Conservation (phyloP, 257 asterid genomes). For the Nyctanthes arbortristis region DNA sequence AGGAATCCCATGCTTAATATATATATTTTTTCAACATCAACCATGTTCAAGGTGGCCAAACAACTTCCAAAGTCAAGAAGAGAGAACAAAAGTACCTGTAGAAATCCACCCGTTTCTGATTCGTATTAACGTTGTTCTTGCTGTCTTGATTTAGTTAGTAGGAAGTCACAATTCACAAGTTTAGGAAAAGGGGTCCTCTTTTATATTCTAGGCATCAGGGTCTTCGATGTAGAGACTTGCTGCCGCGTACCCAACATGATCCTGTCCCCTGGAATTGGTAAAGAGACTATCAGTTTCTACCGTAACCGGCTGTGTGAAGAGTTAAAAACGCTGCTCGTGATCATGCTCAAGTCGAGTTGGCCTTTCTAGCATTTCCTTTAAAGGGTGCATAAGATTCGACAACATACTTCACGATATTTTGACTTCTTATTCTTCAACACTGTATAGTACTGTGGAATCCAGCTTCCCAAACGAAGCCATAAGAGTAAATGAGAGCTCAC, state of each 20-base stretch:
- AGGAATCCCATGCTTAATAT: not conserved
- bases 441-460: not conserved
- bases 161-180: slow-evolving; percentile 5
- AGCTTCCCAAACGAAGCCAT: not conserved
- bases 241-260: slow-evolving; percentile 65
- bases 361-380: not conserved
- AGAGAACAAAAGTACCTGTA: slow-evolving; percentile 29
- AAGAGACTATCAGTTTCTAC: slow-evolving; percentile 15
- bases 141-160: slow-evolving; percentile 21
- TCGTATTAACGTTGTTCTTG: slow-evolving; percentile 12
- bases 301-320: not conserved
- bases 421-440: too few species aligned
- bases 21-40: not conserved
- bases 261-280: slow-evolving; percentile 45
- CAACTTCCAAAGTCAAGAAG: not conserved
- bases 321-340: not conserved
- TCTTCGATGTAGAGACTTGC: slow-evolving; percentile 46
- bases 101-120: slow-evolving; percentile 20
- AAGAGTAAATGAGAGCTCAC: slow-evolving; percentile 40
- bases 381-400: too few species aligned
- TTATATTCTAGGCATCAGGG: slow-evolving; percentile 31
- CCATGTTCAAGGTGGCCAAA: not conserved
- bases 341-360: not conserved
- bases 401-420: not conserved
- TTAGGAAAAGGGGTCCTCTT: slow-evolving; percentile 12